Base-by-base conservation (phyloP, 1,284 basidiomycete genomes). In the Tilletia setariae region DNA sequence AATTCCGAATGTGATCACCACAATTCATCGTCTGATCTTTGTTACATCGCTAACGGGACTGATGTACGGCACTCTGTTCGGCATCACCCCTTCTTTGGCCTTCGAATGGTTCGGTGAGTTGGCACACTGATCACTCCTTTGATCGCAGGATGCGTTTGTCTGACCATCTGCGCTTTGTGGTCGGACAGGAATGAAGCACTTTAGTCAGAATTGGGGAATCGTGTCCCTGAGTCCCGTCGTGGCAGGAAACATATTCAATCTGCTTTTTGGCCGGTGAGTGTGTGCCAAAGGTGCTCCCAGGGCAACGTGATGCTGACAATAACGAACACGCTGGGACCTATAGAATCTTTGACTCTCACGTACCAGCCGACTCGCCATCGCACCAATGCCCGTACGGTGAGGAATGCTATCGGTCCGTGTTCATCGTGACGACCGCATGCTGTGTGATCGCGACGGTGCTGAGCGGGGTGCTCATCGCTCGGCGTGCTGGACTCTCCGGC, bases 121-220 rank as follows among this genome's bases (percentile, higher is more conserved):
- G 21, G 7, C 11, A 23, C 13, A 19, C 28, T 35, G 19, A 8
- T 21, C 35, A 40, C 35, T 40, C 19, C 7, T 15, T 9, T 56
- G 21, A 2, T 13, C 13, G n/a, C 8, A n/a, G 56, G 13, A n/a
- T 32, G 15, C 13, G 8, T 15, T 9, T 61, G 56, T 11, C 30
- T 16, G 56, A 40, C 35, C 35, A 40, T 40, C 35, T 40, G 9
- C 25, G 2, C 35, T 2, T 32, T 19, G 2, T 61, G 23, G n/a
- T 30, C 15, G 4, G 7, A 30, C 28, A 61, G 56, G 56, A 6
- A 85, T 93, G 79, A 84, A 89, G 88, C 89, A 90, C 76, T 89
- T 91, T 76, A 89, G 88, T 2, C 89, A 93, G 83, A 95, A 94
- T 82, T 94, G 89, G 89, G 93, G 93, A 19, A 91, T 88, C 79